A percentile compares a stretch with the other conserved stretches of the same genome.
phyloP scores from a whole-genome alignment of 2,329 filamentous ascomycete species.

The Chaetomium sp. region DNA sequence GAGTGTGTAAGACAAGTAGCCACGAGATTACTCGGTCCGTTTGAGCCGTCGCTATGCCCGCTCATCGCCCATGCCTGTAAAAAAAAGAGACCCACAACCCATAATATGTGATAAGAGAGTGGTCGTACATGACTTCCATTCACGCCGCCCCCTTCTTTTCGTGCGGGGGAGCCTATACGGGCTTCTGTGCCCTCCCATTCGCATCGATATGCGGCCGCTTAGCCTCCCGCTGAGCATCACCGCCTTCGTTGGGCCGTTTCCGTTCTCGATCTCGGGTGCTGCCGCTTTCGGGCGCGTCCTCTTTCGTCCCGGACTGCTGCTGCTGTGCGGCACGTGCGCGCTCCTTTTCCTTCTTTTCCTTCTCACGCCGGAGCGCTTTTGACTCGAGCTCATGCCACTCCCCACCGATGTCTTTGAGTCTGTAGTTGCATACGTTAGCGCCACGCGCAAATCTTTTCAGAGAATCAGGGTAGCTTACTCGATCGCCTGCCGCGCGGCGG shows the following conservation, averaged over 20 bases:
- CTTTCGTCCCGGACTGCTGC: conserved; percentile 19
- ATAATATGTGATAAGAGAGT: not conserved
- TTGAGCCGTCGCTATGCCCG: not conserved
- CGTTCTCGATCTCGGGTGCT: conserved; percentile 40
- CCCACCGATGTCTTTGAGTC: conserved; percentile 77
- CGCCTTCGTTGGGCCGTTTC: conserved; percentile 41
- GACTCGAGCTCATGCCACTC: conserved; percentile 99
- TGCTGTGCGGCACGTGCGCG: conserved; percentile 40
- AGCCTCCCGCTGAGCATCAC: conserved; percentile 34
- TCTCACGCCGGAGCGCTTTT: conserved; percentile 89
- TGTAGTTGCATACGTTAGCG: conserved; percentile 44
- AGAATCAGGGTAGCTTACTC: conserved; percentile 63
- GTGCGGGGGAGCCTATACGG: not conserved
- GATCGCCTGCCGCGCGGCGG: conserved; percentile 71
- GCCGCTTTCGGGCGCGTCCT: conserved; percentile 12
- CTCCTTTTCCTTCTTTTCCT: conserved; percentile 65
- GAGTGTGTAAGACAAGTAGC: not conserved
- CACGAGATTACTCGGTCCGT: not conserved
- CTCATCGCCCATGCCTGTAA: not conserved
- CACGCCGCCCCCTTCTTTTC: not conserved
- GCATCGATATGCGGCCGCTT: conserved; percentile 37
- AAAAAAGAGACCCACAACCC: not conserved
- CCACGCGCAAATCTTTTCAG: not conserved
- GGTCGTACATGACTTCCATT: not conserved
- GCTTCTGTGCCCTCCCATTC: conserved; percentile 1